These are phyloP conservation scores for Agrocybe praecox DNA, from an alignment of 768 basidiomycete genomes.

Conservation along the genomic window DNA sequence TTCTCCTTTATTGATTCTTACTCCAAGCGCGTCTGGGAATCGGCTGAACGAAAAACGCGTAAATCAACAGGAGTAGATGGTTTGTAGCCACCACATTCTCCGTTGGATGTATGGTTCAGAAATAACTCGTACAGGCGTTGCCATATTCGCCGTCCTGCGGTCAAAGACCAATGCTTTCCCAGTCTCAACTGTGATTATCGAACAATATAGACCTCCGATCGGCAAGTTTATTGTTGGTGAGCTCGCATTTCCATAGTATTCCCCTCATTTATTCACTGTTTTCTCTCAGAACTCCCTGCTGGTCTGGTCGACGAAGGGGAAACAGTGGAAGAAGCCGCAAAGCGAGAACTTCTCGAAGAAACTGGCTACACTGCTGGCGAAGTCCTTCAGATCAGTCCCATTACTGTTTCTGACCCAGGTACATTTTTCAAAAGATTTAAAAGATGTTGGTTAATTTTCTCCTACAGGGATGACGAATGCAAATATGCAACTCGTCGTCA, in stretches of 20 bases:
- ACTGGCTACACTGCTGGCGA: slow-evolving; percentile 79
- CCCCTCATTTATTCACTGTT: background rate
- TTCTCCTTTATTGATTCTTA: slow-evolving; percentile 1
- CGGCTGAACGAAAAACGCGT: slow-evolving; percentile 81
- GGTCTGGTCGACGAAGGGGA: slow-evolving; percentile 83
- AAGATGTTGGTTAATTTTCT: background rate
- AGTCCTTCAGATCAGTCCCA: slow-evolving; percentile 63
- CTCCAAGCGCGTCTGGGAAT: slow-evolving; percentile 85
- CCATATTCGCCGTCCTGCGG: slow-evolving; percentile 78
- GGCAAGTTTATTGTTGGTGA: slow-evolving; percentile 75
- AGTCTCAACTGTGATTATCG: slow-evolving; percentile 80
- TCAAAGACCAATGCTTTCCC: slow-evolving; percentile 76
- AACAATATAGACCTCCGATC: slow-evolving; percentile 91
- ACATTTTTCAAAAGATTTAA: slow-evolving; percentile 5
- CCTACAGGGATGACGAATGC: slow-evolving; percentile 86
- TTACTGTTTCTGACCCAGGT: slow-evolving; percentile 77
- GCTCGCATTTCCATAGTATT: background rate
- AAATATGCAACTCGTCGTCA: slow-evolving; percentile 85
- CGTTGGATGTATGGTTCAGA: slow-evolving; percentile 8
- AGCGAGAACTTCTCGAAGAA: slow-evolving; percentile 92
- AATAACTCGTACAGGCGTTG: slow-evolving; percentile 60
- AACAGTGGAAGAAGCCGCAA: slow-evolving; percentile 75
- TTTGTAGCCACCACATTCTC: slow-evolving; percentile 23
- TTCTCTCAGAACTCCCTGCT: slow-evolving; percentile 37
- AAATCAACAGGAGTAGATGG: slow-evolving; percentile 82